phyloP scores from a whole-genome alignment of 495 filamentous ascomycete species.

The Lasiosphaeriaceae sp. region DNA sequence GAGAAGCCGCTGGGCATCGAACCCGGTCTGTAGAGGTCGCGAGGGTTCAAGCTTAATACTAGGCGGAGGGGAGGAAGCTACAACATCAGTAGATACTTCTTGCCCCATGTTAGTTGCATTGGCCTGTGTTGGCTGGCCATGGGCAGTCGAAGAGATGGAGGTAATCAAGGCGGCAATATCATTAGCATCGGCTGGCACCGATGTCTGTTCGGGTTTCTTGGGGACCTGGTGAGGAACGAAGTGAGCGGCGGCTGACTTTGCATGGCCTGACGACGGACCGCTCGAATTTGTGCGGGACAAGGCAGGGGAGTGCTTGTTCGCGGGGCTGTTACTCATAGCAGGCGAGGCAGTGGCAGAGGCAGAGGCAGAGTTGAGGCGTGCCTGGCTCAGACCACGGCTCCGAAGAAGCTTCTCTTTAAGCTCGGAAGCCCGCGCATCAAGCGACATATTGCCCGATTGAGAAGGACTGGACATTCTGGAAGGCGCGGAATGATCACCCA shows the following conservation, averaged over 20 bases:
- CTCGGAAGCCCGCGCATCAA: conserved; percentile 22
- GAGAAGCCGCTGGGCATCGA: background rate
- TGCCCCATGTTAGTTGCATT: conserved; percentile 1
- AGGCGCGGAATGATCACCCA: too few relatives aligned
- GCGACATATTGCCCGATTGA: background rate
- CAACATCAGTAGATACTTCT: too few relatives aligned
- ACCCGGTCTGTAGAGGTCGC: background rate
- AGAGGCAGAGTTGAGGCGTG: background rate
- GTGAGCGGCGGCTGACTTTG: background rate
- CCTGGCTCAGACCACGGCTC: conserved; percentile 11
- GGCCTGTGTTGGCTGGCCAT: background rate
- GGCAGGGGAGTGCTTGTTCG: background rate
- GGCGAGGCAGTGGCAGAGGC: too few relatives aligned
- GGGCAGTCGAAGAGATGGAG: conserved; percentile 12
- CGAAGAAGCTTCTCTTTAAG: conserved; percentile 24
- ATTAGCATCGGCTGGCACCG: conserved; percentile 17
- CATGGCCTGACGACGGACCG: background rate
- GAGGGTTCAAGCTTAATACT: background rate
- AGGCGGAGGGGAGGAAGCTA: too few relatives aligned
- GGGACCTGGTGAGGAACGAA: conserved; percentile 7
- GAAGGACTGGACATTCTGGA: conserved; percentile 1
- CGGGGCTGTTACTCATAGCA: background rate
- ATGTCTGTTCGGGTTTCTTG: conserved; percentile 3
- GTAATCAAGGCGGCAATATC: conserved; percentile 25
- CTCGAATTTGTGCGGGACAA: background rate